Percentiles rank a stretch among this genome's conserved stretches.
These are phyloP conservation scores for Thermochaetoides thermophila DNA, from an alignment of 495 filamentous ascomycete species.

Conservation along the genomic window DNA sequence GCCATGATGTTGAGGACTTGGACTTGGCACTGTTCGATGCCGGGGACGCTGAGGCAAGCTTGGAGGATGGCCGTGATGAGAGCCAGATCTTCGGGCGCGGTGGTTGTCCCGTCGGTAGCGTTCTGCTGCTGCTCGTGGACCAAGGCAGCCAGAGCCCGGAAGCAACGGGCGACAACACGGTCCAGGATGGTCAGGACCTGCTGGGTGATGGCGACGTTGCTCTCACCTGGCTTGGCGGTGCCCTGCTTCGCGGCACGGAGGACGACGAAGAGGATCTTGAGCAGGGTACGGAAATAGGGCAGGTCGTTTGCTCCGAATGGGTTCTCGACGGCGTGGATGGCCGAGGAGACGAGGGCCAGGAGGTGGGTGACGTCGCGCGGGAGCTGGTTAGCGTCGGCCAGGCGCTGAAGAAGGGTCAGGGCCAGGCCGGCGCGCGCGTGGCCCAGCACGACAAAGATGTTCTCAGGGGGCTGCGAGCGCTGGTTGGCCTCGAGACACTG, in stretches of 20 bases:
- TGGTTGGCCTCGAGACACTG: constrained; percentile 61
- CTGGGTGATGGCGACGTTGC: constrained; percentile 27
- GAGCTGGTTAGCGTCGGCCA: constrained; percentile 48
- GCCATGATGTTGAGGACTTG: constrained; percentile 52
- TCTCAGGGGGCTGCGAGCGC: constrained; percentile 46
- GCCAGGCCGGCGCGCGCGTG: constrained; percentile 60
- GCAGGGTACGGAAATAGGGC: constrained; percentile 63
- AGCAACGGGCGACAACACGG: constrained; percentile 63
- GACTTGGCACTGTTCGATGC: constrained; percentile 42
- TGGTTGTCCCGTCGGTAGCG: too few relatives aligned
- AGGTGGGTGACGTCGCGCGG: constrained; percentile 46
- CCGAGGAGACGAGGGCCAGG: constrained; percentile 49
- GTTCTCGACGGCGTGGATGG: constrained; percentile 45
- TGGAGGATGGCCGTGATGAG: constrained; percentile 85
- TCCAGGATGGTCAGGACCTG: constrained; percentile 59
- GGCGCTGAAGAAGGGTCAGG: constrained; percentile 58
- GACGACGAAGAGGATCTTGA: constrained; percentile 73
- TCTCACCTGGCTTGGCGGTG: constrained; percentile 9
- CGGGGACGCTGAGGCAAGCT: constrained; percentile 57
- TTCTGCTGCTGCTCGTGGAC: constrained; percentile 46
- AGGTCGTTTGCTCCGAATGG: constrained; percentile 50
- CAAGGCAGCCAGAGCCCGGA: constrained; percentile 58
- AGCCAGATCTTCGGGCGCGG: constrained; percentile 58
- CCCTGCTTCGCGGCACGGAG: constrained; percentile 41
- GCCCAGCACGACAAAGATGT: constrained; percentile 57